Percentiles rank a stretch among this genome's conserved stretches.
phyloP scores from a whole-genome alignment of 305 asterid genomes.

The Solanum hybrid region DNA sequence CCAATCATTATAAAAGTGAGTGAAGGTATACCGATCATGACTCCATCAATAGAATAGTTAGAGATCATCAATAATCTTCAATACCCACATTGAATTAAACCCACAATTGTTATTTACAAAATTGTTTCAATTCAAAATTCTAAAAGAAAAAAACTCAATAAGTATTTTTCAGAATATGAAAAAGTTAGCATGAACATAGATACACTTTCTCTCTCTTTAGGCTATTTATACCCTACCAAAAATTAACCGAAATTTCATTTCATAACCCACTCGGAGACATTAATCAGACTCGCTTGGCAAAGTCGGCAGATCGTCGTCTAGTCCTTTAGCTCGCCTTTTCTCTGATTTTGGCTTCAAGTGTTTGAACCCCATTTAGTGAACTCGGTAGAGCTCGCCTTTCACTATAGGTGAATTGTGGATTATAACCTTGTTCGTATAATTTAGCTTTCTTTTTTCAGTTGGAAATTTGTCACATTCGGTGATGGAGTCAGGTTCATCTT shows the following conservation, averaged over 20 bases:
- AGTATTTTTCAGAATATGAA: neutral
- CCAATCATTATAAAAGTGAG: neutral
- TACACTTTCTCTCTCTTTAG: neutral
- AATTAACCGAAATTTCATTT: no score
- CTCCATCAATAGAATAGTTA: neutral
- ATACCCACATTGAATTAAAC: neutral
- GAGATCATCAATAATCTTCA: neutral
- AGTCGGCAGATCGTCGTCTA: neutral
- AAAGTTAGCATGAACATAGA: neutral
- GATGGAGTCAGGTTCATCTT: neutral
- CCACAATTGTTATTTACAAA: neutral
- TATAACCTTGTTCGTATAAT: no score
- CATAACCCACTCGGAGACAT: neutral
- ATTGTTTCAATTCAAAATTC: neutral
- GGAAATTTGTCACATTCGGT: neutral
- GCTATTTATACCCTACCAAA: neutral
- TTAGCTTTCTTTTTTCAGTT: neutral
- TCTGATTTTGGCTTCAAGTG: neutral
- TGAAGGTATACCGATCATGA: neutral
- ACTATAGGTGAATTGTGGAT: neutral
- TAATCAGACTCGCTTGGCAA: neutral
- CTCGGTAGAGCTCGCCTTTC: neutral
- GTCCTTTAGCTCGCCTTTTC: neutral
- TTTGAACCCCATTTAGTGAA: neutral
- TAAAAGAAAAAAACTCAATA: neutral